These are phyloP conservation scores for Metarhizium rileyi DNA, from an alignment of 2,329 filamentous ascomycete species.

Conservation along the genomic window DNA sequence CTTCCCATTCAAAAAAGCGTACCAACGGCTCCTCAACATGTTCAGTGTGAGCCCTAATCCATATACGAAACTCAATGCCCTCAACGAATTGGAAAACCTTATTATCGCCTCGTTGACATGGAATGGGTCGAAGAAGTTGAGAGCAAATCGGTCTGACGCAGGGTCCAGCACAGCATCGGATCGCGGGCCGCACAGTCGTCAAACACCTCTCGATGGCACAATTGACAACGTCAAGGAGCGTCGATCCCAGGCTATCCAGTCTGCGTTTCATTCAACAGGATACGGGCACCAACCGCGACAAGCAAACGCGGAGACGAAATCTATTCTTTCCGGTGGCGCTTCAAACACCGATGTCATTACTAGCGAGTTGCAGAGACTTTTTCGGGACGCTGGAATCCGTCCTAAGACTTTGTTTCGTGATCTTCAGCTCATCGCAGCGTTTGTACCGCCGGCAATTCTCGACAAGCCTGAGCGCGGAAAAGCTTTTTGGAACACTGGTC, in stretches of 20 bases:
- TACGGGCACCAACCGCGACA: slow-evolving; percentile 25
- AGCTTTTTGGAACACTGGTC: slow-evolving; percentile 82
- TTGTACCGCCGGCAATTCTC: slow-evolving; percentile 50
- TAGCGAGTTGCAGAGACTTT: slow-evolving; percentile 55
- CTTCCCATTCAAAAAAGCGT: slow-evolving; percentile 75
- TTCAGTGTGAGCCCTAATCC: slow-evolving; percentile 88
- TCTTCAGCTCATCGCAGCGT: slow-evolving; percentile 62
- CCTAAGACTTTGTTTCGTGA: slow-evolving; percentile 75
- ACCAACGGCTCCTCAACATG: slow-evolving; percentile 68
- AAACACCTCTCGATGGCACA: slow-evolving; percentile 50
- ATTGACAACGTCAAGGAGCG: slow-evolving; percentile 63
- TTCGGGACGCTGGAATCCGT: slow-evolving; percentile 58
- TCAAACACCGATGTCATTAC: slow-evolving; percentile 56
- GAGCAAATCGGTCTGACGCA: slow-evolving; percentile 27
- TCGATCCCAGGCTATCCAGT: slow-evolving; percentile 41
- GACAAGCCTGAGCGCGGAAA: slow-evolving; percentile 58
- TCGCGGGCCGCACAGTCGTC: slow-evolving; percentile 23
- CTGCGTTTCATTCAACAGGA: slow-evolving; percentile 17
- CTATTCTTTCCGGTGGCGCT: slow-evolving; percentile 37
- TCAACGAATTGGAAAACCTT: slow-evolving; percentile 75
- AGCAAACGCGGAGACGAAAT: slow-evolving; percentile 39
- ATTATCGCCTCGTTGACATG: slow-evolving; percentile 60
- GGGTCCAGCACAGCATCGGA: slow-evolving; percentile 24
- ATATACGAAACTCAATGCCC: slow-evolving; percentile 69
- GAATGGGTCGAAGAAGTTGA: slow-evolving; percentile 22